These are phyloP conservation scores for Neospermospora avenae DNA, from an alignment of 2,329 filamentous ascomycete genomes.

Conservation along the genomic window DNA sequence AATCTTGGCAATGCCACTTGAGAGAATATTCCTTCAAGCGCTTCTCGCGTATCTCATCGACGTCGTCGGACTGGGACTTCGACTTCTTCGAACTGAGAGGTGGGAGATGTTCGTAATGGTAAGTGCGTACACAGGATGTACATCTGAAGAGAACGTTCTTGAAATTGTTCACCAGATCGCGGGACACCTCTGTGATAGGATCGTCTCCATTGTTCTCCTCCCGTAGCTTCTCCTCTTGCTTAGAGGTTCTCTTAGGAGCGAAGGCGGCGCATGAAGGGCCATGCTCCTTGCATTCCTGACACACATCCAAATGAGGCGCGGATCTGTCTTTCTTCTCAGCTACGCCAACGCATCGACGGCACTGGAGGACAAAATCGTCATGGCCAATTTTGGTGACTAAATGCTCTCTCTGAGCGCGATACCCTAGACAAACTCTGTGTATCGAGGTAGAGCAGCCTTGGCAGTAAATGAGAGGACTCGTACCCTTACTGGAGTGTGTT, in stretches of 20 bases:
- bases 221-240: constrained; percentile 80
- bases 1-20: constrained; percentile 81
- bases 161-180: constrained; percentile 67
- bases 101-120: constrained; percentile 80
- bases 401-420: constrained; percentile 73
- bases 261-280: constrained; percentile 74
- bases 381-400: constrained; percentile 79
- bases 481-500: constrained; percentile 55
- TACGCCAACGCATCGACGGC: constrained; percentile 74
- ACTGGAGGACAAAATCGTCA: constrained; percentile 82
- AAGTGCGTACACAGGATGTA: constrained; percentile 68
- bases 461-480: constrained; percentile 67
- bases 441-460: constrained; percentile 86
- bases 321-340: constrained; percentile 64
- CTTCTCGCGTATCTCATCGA: constrained; percentile 52
- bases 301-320: constrained; percentile 68
- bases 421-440: constrained; percentile 79
- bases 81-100: constrained; percentile 37
- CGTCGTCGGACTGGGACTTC: constrained; percentile 36
- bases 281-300: constrained; percentile 63
- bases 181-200: constrained; percentile 63
- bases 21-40: constrained; percentile 68
- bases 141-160: constrained; percentile 83
- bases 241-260: constrained; percentile 65
- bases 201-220: constrained; percentile 77